Base-by-base conservation (phyloP, 768 basidiomycete genomes). In the Jaapia argillacea region DNA sequence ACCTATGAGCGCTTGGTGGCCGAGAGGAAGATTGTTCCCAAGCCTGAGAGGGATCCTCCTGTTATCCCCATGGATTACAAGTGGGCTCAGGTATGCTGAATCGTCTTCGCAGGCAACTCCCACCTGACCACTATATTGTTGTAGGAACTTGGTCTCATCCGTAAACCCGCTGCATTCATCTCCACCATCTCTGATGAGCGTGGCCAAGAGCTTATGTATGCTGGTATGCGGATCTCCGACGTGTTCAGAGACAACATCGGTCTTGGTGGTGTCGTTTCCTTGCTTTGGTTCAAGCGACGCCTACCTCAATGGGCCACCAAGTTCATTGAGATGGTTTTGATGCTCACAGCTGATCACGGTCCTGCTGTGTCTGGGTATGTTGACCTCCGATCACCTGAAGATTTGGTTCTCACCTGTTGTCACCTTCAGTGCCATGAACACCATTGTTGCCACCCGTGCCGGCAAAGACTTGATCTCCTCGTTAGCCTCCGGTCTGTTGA, bases 1-100 rank as follows among this genome's bases (percentile, higher is more conserved):
- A 85, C 89, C 5, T 98, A 94, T 68, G 77, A 93, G 46, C 65
- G 59, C 43, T 85, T 99, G 51, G 84, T 97, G 45, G 58, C 62
- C 47, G 62, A 55, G 37, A 90, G 92, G 25, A 56, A 65, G 24
- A 77, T 99, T 62, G 62, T 69, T 26, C 81, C 79, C 50, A 71
- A 80, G 69, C 54, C 65, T 27, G 94, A 99, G 71, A 70, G 80
- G 43, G 87, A 91, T 20, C 91, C 93, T 4, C 94, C 94, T 6
- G 81, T 86, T 45, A 97, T 98, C 60, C 94, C 94, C n/a, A 97
- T 98, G 90, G 94, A 99, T 69, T 99, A 97, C 81, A 97, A 98
- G 74, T 97, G 94, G 94, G 93, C 93, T 26, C 89, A n/a, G n/a
- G n/a, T n/a, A n/a, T n/a, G n/a, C n/a, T n/a, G n/a, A n/a, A n/a